phyloP scores from a whole-genome alignment of 352 stramenopile species.

The Globisporangium orthogonon region DNA sequence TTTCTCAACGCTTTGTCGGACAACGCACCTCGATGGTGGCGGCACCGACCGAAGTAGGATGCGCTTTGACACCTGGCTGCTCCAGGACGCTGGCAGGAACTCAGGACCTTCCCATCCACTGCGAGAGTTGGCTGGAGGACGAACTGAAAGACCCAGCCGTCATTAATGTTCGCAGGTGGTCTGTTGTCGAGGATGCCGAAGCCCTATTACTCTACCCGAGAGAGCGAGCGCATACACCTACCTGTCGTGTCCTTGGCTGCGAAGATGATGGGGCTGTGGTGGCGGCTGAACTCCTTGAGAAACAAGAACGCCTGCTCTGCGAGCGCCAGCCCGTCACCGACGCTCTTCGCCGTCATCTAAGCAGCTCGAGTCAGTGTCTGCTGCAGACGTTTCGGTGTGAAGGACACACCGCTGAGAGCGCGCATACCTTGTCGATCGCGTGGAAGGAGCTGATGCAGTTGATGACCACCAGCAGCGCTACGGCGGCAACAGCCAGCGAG shows the following conservation, averaged over 20 bases:
- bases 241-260: slow-evolving; percentile 36
- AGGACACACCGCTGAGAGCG: neutral
- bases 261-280: slow-evolving; percentile 68
- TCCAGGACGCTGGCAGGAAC: slow-evolving; percentile 59
- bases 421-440: slow-evolving; percentile 51
- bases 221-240: slow-evolving; percentile 1
- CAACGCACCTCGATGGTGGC: neutral
- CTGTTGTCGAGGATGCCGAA: too few relatives aligned
- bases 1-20: neutral
- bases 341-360: slow-evolving; percentile 48
- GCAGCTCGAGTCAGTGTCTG: neutral
- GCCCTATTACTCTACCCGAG: neutral
- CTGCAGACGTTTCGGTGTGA: neutral
- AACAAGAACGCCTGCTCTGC: slow-evolving; percentile 58
- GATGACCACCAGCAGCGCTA: slow-evolving; percentile 53
- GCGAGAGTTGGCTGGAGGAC: slow-evolving; percentile 7
- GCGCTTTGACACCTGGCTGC: slow-evolving; percentile 53
- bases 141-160: neutral
- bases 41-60: slow-evolving; percentile 32
- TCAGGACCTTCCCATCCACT: slow-evolving; percentile 41
- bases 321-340: slow-evolving; percentile 45
- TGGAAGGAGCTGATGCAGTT: slow-evolving; percentile 62
- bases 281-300: slow-evolving; percentile 59
- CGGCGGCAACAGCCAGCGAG: neutral
- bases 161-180: neutral